Base-by-base conservation (phyloP, 2,329 filamentous ascomycete species). In the Pseudogymnoascus sp. region DNA sequence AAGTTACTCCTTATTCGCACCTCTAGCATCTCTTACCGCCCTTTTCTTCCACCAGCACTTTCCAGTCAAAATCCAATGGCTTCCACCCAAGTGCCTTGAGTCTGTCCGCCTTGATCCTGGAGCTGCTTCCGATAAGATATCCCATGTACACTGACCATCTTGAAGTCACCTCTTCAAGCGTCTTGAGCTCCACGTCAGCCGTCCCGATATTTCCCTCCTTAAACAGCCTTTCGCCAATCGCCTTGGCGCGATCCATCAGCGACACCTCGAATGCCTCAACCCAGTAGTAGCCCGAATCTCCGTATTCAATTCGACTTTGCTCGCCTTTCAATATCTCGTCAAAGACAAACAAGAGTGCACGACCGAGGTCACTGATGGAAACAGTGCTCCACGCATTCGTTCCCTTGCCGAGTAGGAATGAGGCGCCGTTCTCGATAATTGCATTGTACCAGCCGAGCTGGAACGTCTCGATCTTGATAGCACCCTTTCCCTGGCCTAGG, bases 281-380 rank as follows among this genome's bases (percentile, higher is more conserved):
- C 47, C 47, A 53, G n/a, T 53, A 53, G n/a, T 53, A 53, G n/a
- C 23, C 47, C 7, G 23, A 53, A 31, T 31, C 25, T 28, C 47
- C 47, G 47, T 53, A 53, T 11, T 53, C 47, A 11, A 53, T 16
- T 16, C 23, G 47, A n/a, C 25, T 53, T 53, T 53, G 23, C 25
- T 53, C 23, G 16, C 47, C 47, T 31, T 53, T 53, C 47, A 53
- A 53, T 53, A 53, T 53, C 23, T 53, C 47, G n/a, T 53, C 47
- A 31, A 53, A 16, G 47, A 53, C n/a, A 53, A 53, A 53, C 25
- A 53, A 31, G 47, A 53, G 31, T 16, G 23, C 47, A 11, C 25
- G 47, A 16, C 47, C 47, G 28, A 53, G 47, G 4, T 53, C 47
- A 53, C 47, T 53, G n/a, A 53, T 53, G 25, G 47, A 53, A 31